phyloP scores from a whole-genome alignment of 768 basidiomycete species.

The Russula abietina region DNA sequence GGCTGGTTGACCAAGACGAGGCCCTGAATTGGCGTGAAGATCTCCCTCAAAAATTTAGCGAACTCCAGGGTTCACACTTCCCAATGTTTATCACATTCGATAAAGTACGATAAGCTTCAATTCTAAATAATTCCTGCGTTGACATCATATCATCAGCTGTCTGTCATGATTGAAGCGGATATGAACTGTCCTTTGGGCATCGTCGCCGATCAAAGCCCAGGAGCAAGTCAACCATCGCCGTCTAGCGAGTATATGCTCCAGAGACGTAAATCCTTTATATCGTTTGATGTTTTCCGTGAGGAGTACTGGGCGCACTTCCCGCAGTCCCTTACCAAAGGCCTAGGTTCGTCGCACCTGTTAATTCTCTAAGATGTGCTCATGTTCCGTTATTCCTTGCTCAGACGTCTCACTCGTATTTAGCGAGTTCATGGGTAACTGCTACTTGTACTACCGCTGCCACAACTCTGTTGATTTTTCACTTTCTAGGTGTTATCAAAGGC shows the following conservation, averaged over 20 bases:
- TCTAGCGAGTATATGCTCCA: slow-evolving; percentile 20
- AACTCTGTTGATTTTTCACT: not conserved
- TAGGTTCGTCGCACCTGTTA: slow-evolving; percentile 40
- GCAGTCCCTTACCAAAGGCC: slow-evolving; percentile 44
- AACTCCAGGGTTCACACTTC: slow-evolving; percentile 56
- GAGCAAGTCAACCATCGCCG: not conserved
- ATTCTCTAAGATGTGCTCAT: not conserved
- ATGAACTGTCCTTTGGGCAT: slow-evolving; percentile 21
- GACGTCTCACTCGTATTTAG: slow-evolving; percentile 60
- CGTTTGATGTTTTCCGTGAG: slow-evolving; percentile 43
- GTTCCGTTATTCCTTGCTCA: slow-evolving; percentile 30
- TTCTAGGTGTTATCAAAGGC: slow-evolving; percentile 56
- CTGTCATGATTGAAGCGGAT: slow-evolving; percentile 46
- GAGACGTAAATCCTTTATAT: slow-evolving; percentile 29
- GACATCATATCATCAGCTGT: slow-evolving; percentile 35
- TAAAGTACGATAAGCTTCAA: slow-evolving; percentile 35
- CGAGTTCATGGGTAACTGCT: slow-evolving; percentile 51
- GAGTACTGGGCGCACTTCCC: slow-evolving; percentile 61
- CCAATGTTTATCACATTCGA: slow-evolving; percentile 68
- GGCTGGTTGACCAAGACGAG: slow-evolving; percentile 42
- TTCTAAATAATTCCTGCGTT: not conserved
- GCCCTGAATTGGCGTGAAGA: slow-evolving; percentile 38
- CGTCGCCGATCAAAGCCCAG: not conserved
- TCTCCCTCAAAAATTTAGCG: slow-evolving; percentile 49
- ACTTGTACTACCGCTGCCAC: no score